Percentiles rank a stretch among this genome's conserved stretches.
Evolutionary conservation across 768 basidiomycete genomes (phyloP).

Genomic region (Suillus occidentalis): DNA sequence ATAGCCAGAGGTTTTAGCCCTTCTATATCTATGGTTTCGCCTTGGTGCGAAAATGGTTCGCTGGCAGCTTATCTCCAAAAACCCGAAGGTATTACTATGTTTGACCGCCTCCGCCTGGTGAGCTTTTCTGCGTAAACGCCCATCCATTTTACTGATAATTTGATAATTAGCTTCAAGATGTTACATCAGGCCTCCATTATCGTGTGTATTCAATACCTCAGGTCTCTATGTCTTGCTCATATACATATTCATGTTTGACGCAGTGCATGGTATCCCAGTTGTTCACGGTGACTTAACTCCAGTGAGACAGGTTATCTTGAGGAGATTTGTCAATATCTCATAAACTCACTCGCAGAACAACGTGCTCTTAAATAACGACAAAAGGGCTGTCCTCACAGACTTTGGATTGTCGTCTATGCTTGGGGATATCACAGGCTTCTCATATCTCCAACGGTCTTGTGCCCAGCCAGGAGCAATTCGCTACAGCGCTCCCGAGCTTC

Average conservation of each 20-base stretch:
- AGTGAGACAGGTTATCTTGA: neutral
- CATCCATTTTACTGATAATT: neutral
- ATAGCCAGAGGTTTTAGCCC: conserved; percentile 30
- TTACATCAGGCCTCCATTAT: neutral
- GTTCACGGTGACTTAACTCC: conserved; percentile 2
- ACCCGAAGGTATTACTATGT: neutral
- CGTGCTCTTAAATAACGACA: conserved; percentile 41
- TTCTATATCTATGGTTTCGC: conserved; percentile 32
- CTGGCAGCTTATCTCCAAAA: conserved; percentile 21
- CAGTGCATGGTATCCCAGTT: neutral
- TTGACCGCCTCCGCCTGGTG: neutral
- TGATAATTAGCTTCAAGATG: neutral
- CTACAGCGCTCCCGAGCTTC: conserved; percentile 43
- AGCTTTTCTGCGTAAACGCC: neutral
- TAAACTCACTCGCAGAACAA: conserved; percentile 31
- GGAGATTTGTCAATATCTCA: neutral
- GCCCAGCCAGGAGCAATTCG: conserved; percentile 36
- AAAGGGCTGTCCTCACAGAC: conserved; percentile 40
- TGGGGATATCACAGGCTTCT: conserved; percentile 32
- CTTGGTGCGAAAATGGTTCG: conserved; percentile 31
- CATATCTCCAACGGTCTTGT: conserved; percentile 29
- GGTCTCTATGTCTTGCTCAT: neutral
- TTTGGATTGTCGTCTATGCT: conserved; percentile 43
- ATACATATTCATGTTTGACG: neutral
- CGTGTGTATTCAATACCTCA: neutral